Conservation (phyloP, 2,329 filamentous ascomycete genomes). For the Diaporthe ilicicola region DNA sequence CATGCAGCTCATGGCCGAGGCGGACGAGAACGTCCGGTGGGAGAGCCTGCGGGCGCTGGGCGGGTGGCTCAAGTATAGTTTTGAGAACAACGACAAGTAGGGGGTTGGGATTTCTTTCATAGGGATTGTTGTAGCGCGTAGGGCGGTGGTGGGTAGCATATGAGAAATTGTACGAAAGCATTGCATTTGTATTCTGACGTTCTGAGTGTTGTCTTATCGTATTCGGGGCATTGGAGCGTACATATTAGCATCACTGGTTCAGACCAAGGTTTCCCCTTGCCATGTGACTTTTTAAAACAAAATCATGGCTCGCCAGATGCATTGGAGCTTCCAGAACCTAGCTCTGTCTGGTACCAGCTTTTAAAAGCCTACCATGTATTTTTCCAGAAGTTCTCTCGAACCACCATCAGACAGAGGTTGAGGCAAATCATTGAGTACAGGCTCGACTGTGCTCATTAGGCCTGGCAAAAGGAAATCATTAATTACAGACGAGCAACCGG, state of each 20-base stretch:
- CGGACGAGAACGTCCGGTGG: constrained; percentile 89
- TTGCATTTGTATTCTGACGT: constrained; percentile 23
- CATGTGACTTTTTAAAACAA: not conserved
- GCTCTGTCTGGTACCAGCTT: not conserved
- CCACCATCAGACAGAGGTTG: too few relatives aligned
- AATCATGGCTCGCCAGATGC: not conserved
- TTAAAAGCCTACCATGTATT: too few relatives aligned
- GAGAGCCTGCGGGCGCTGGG: constrained; percentile 87
- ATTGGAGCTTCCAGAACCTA: not conserved
- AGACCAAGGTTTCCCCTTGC: not conserved
- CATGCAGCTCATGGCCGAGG: constrained; percentile 93
- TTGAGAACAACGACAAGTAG: constrained; percentile 51
- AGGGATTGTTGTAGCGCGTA: not conserved
- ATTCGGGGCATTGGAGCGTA: not conserved
- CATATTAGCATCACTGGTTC: not conserved
- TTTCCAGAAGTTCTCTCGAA: not conserved
- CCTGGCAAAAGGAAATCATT: too few relatives aligned
- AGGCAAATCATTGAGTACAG: too few relatives aligned
- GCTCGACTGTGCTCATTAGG: too few relatives aligned
- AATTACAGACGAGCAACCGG: too few relatives aligned
- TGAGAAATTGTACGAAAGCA: constrained; percentile 32
- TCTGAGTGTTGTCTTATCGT: not conserved
- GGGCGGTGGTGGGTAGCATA: not conserved
- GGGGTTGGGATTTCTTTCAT: not conserved
- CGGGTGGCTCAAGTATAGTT: constrained; percentile 71